phyloP scores from a whole-genome alignment of 495 filamentous ascomycete genomes.

The Penicillium antarcticum region DNA sequence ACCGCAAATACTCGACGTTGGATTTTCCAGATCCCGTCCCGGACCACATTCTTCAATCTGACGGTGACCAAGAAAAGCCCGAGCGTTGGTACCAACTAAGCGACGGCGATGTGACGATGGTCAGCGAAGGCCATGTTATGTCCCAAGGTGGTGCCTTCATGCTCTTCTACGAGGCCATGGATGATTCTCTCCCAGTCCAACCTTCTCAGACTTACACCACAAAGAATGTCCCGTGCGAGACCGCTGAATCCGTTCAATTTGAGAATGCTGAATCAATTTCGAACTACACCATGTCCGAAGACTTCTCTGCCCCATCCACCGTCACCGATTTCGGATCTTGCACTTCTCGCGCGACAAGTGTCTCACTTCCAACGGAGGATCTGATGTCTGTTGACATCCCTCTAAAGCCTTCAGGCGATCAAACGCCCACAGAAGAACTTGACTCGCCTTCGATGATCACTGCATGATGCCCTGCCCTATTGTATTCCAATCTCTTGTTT shows the following conservation, averaged over 20 bases:
- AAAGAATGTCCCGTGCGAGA: neutral
- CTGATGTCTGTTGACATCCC: neutral
- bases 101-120: constrained; percentile 75
- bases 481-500: constrained; percentile 2
- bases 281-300: constrained; percentile 23
- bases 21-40: constrained; percentile 34
- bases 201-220: neutral
- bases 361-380: constrained; percentile 16
- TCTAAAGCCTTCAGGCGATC: neutral
- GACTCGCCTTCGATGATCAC: constrained; percentile 2
- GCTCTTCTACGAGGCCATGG: constrained; percentile 81
- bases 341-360: constrained; percentile 35
- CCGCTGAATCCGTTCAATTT: constrained; percentile 1
- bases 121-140: constrained; percentile 70
- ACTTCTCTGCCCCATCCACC: constrained; percentile 30
- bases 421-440: neutral
- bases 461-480: constrained; percentile 4
- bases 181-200: neutral
- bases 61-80: constrained; percentile 35
- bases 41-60: constrained; percentile 33
- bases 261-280: constrained; percentile 21
- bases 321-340: constrained; percentile 28
- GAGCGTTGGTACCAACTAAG: constrained; percentile 79
- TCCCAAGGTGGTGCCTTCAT: constrained; percentile 86
- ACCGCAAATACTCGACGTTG: constrained; percentile 59